phyloP scores from a whole-genome alignment of 2,329 filamentous ascomycete species.

The Escovopsis sp. region DNA sequence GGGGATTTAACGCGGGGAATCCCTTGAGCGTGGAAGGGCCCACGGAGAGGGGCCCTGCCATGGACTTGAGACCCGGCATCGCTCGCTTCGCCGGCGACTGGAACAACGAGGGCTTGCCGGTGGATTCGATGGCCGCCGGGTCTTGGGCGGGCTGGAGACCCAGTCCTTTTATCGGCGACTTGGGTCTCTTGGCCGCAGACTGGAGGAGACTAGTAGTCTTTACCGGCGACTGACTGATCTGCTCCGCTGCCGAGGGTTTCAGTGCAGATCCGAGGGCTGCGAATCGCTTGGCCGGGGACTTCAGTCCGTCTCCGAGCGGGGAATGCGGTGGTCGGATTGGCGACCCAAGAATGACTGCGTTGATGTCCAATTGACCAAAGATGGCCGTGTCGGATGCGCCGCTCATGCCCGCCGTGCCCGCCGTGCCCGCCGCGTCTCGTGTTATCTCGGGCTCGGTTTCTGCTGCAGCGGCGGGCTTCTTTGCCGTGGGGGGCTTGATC shows the following conservation, averaged over 20 bases:
- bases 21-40: slow-evolving; percentile 11
- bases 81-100: slow-evolving; percentile 38
- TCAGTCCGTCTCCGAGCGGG: slow-evolving; percentile 39
- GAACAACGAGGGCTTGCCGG: slow-evolving; percentile 32
- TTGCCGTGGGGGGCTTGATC: slow-evolving; percentile 5
- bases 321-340: slow-evolving; percentile 42
- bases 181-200: slow-evolving; percentile 36
- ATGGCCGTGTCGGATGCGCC: slow-evolving; percentile 8
- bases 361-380: slow-evolving; percentile 21
- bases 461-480: not conserved
- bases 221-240: slow-evolving; percentile 20
- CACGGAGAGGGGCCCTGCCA: slow-evolving; percentile 14
- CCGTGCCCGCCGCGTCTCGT: too few relatives aligned
- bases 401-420: slow-evolving; percentile 9
- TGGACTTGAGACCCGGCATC: slow-evolving; percentile 19
- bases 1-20: slow-evolving; percentile 22
- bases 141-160: slow-evolving; percentile 12
- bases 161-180: slow-evolving; percentile 28
- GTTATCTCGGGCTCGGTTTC: slow-evolving; percentile 3
- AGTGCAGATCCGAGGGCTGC: slow-evolving; percentile 19
- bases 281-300: slow-evolving; percentile 36
- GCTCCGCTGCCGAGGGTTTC: slow-evolving; percentile 10
- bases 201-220: slow-evolving; percentile 21
- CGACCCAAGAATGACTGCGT: slow-evolving; percentile 30
- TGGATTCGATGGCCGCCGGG: slow-evolving; percentile 20